Percentiles rank a stretch among this genome's conserved stretches.
These are phyloP conservation scores for Candida verbasci DNA, from an alignment of 805 yeast species.

Conservation along the genomic window DNA sequence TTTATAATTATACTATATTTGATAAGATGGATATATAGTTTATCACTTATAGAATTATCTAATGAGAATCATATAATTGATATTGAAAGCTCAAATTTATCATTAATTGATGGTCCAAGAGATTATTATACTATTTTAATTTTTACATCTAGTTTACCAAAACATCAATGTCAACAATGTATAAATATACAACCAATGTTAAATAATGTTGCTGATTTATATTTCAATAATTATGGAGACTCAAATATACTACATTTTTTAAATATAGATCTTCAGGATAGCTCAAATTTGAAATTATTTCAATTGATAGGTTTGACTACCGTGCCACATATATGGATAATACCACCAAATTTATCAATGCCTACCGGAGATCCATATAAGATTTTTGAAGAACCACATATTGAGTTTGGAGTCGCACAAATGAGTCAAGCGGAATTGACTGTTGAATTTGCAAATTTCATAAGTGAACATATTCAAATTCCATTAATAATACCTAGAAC, in stretches of 20 bases:
- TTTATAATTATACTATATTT: neutral
- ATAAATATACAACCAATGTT: conserved; percentile 37
- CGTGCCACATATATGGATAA: conserved; percentile 66
- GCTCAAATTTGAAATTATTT: conserved; percentile 38
- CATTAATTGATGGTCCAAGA: conserved; percentile 42
- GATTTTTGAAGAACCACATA: conserved; percentile 25
- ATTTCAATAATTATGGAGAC: conserved; percentile 40
- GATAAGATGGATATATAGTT: conserved; percentile 1
- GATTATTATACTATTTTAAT: conserved; percentile 49
- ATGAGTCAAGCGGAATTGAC: conserved; percentile 32
- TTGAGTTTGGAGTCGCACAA: conserved; percentile 33
- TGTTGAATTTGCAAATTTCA: conserved; percentile 49
- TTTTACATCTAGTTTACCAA: conserved; percentile 46
- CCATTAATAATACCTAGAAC: conserved; percentile 39
- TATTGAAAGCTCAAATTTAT: conserved; percentile 38
- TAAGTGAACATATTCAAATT: conserved; percentile 43
- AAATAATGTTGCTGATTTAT: conserved; percentile 38
- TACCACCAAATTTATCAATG: conserved; percentile 43
- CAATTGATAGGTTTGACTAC: conserved; percentile 38
- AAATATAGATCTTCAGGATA: conserved; percentile 44
- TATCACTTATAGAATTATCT: conserved; percentile 5
- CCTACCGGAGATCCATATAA: conserved; percentile 15
- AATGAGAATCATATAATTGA: conserved; percentile 35
- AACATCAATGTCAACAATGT: conserved; percentile 48
- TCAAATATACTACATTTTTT: conserved; percentile 42